Conservation (phyloP, 192 early-diverging fungal species). For the Podila epigama region DNA sequence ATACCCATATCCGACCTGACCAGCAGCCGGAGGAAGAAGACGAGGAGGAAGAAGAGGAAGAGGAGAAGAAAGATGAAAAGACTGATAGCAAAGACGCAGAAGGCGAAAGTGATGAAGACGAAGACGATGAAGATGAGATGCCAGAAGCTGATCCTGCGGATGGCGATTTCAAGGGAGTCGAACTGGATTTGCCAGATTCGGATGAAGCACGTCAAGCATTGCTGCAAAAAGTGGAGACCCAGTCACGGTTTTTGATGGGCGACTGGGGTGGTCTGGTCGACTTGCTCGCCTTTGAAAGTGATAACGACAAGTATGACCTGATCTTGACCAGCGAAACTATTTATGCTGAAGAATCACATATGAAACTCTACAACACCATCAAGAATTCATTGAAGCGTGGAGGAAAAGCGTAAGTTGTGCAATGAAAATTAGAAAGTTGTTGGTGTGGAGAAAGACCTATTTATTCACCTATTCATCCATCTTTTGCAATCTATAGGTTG, state of each 20-base stretch:
- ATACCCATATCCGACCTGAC: constrained; percentile 63
- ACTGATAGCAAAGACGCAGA: constrained; percentile 39
- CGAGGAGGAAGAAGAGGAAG: constrained; percentile 27
- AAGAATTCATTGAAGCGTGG: constrained; percentile 56
- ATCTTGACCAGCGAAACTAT: constrained; percentile 84
- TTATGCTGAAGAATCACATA: constrained; percentile 70
- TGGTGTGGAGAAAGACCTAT: background rate
- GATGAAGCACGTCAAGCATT: constrained; percentile 35
- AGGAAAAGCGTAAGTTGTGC: constrained; percentile 59
- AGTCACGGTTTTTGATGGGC: constrained; percentile 68
- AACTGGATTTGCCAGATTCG: constrained; percentile 50
- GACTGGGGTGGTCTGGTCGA: constrained; percentile 69
- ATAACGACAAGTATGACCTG: constrained; percentile 69
- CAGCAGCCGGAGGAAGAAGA: constrained; percentile 24
- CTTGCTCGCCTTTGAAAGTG: constrained; percentile 48
- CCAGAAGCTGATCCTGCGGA: constrained; percentile 25
- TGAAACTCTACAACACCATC: constrained; percentile 68
- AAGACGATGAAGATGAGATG: constrained; percentile 54
- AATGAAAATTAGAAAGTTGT: no score
- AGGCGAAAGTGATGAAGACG: constrained; percentile 35
- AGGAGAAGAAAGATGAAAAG: constrained; percentile 30
- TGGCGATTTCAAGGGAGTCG: constrained; percentile 41
- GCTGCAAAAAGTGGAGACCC: constrained; percentile 31
- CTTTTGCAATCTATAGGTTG: constrained; percentile 52
- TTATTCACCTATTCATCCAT: background rate